Evolutionary conservation across 73 alveolate species (phyloP).

Genomic region (Paraurostyla sp.): DNA sequence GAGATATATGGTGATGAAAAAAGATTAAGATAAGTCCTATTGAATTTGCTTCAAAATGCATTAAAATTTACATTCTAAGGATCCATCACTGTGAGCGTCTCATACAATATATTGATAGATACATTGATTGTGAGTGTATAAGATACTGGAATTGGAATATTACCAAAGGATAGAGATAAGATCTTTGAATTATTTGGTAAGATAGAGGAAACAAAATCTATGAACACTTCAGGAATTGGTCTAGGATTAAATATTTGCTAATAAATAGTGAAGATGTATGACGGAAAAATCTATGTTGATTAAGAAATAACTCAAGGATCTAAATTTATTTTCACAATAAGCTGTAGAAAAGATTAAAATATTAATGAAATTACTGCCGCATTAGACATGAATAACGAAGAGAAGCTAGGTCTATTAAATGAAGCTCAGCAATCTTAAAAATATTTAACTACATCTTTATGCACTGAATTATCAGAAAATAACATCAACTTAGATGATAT

Average conservation of each 20-base stretch:
- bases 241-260: slow-evolving; percentile 69
- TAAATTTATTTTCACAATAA: not conserved
- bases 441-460: too few relatives aligned
- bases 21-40: not conserved
- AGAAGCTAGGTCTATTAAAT: too few relatives aligned
- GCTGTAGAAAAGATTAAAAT: too few relatives aligned
- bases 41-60: slow-evolving; percentile 10
- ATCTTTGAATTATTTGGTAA: slow-evolving; percentile 73
- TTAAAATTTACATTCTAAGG: slow-evolving; percentile 34
- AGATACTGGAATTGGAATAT: slow-evolving; percentile 75
- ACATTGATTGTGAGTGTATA: not conserved
- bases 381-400: too few relatives aligned
- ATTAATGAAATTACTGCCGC: too few relatives aligned
- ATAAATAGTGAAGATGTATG: slow-evolving; percentile 19
- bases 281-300: not conserved
- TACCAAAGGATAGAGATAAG: slow-evolving; percentile 53
- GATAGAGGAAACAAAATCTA: slow-evolving; percentile 35
- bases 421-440: too few relatives aligned
- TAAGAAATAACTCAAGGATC: not conserved
- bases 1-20: not conserved
- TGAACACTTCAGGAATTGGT: slow-evolving; percentile 75
- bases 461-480: too few relatives aligned
- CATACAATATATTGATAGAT: not conserved
- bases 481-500: too few relatives aligned
- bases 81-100: not conserved